Base-by-base conservation (phyloP, 306 rosid genomes). In the Bauhinia variegata region DNA sequence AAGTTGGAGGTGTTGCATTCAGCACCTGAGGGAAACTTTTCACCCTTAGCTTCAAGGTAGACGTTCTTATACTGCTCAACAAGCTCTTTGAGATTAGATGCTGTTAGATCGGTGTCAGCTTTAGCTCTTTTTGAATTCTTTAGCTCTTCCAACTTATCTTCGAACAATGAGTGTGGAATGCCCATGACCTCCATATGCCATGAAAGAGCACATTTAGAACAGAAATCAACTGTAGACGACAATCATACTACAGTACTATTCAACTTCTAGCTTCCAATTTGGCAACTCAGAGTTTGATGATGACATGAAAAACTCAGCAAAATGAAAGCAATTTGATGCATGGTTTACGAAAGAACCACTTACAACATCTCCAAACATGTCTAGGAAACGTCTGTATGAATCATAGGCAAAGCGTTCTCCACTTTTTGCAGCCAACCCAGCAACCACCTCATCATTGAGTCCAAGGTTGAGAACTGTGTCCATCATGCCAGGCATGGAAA, bases 401-500 rank as follows among this genome's bases (percentile, higher is more conserved):
- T 93, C 99, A 53, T 79, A 93, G 30, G 97, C 97, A 63, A 93
- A 93, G 54, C 99, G 90, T 75, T 90, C 99, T 42, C 99, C 97
- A 67, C 99, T 90, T 78, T 90, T 93, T 65, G 82, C 68, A 36
- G 96, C 96, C 79, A 93, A 82, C 41, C 96, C 97, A 71, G 85
- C 85, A 55, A 85, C 96, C 58, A 93, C 97, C 60, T 90, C 86
- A 66, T 93, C 97, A 74, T 90, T 89, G 50, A 93, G 73, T 70
- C 99, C 99, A 56, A 93, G 96, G 85, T 93, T 93, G 82, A 93
- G 99, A 76, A 93, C 91, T 17, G 97, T 93, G 84, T 93, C 99
- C 99, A 89, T 93, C 96, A 89, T 93, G 60, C 99, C 99, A 54
- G 97, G 99, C 99, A 93, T 93, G 56, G 99, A 93, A 77, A 93